Percentiles rank a stretch among this genome's conserved stretches.
These are phyloP conservation scores for Phaeosphaeriaceae sp. DNA, from an alignment of 2,329 filamentous ascomycete genomes.

Conservation along the genomic window DNA sequence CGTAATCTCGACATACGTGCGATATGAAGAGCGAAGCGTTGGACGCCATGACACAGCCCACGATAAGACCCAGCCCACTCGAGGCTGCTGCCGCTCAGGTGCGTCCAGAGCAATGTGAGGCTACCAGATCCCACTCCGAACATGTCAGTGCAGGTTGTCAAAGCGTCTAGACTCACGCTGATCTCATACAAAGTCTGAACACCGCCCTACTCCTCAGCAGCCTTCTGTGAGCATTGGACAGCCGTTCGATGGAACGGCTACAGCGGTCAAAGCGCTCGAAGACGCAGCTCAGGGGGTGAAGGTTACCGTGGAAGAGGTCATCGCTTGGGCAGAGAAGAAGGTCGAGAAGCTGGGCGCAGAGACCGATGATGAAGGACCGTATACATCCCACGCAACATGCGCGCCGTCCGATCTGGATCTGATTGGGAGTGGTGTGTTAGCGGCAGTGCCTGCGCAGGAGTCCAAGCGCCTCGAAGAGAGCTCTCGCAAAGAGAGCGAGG, in stretches of 20 bases:
- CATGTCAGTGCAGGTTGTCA: neutral
- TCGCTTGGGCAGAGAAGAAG: constrained; percentile 38
- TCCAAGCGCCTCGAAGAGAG: neutral
- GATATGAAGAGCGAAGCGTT: constrained; percentile 25
- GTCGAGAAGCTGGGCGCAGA: constrained; percentile 25
- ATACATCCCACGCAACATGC: constrained; percentile 40
- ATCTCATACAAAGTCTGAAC: neutral
- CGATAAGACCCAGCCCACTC: constrained; percentile 22
- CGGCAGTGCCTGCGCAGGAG: constrained; percentile 21
- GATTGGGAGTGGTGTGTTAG: constrained; percentile 38
- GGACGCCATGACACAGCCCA: constrained; percentile 24
- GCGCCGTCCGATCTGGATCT: constrained; percentile 42
- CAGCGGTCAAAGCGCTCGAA: constrained; percentile 23
- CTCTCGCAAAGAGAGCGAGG: neutral
- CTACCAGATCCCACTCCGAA: neutral
- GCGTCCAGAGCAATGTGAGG: neutral
- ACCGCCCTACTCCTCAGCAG: neutral
- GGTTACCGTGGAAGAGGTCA: constrained; percentile 23
- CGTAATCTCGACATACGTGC: neutral
- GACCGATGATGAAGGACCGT: constrained; percentile 39
- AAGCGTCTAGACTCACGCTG: neutral
- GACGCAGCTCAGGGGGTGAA: constrained; percentile 26
- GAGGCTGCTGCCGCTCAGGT: constrained; percentile 17
- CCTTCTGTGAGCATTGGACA: constrained; percentile 9
- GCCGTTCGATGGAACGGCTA: constrained; percentile 15